Evolutionary conservation across 805 yeast species (phyloP).

Genomic region (Pichia pseudocactophila): DNA sequence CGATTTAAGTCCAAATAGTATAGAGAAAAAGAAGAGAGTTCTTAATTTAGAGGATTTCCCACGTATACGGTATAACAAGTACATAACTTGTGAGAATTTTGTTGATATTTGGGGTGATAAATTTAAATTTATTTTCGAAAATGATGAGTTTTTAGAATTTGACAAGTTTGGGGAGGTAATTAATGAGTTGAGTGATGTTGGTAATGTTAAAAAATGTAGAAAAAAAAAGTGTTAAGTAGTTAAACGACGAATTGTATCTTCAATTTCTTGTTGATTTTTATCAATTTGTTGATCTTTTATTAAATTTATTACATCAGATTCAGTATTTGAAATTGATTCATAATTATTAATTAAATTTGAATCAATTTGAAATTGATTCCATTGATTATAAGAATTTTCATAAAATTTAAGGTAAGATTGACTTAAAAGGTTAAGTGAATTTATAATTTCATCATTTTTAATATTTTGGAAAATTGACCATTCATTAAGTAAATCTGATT

Average conservation of each 20-base stretch:
- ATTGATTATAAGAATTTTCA: constrained; percentile 54
- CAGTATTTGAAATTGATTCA: too few relatives aligned
- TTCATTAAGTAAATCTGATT: constrained; percentile 39
- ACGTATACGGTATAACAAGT: constrained; percentile 43
- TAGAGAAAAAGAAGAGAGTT: constrained; percentile 59
- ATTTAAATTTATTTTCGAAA: constrained; percentile 19
- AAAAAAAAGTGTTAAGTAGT: not conserved
- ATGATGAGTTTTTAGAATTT: constrained; percentile 21
- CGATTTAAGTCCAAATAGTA: constrained; percentile 74
- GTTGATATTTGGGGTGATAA: constrained; percentile 39
- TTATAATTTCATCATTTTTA: constrained; percentile 68
- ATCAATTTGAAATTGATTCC: constrained; percentile 42
- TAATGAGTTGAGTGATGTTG: constrained; percentile 6
- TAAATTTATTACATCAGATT: too few relatives aligned
- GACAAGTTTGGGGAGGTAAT: too few relatives aligned
- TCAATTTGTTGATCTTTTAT: constrained; percentile 20
- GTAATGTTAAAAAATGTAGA: not conserved
- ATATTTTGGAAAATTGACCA: constrained; percentile 67
- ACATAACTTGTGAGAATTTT: constrained; percentile 45
- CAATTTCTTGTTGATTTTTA: constrained; percentile 22
- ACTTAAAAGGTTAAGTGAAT: constrained; percentile 62
- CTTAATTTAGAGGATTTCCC: constrained; percentile 54
- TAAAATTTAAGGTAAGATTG: constrained; percentile 71
- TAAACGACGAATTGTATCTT: constrained; percentile 6
- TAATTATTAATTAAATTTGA: too few relatives aligned